These are phyloP conservation scores for Aspergillus sclerotiicarbonarius DNA, from an alignment of 495 filamentous ascomycete species.

Conservation along the genomic window DNA sequence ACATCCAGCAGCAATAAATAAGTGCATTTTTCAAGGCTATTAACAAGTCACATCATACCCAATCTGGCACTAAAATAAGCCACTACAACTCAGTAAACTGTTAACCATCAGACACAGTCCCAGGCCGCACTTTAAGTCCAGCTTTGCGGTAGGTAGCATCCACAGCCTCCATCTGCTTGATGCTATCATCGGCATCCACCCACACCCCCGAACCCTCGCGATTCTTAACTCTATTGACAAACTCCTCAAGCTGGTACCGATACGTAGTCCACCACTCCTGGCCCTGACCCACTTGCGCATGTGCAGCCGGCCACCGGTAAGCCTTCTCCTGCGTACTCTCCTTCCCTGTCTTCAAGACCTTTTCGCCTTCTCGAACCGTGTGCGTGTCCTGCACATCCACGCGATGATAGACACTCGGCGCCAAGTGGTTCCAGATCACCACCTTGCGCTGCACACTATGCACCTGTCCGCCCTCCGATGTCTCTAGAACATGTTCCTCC, in stretches of 20 bases:
- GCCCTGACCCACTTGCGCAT: slow-evolving; percentile 12
- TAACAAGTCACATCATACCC: too few relatives aligned
- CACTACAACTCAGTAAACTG: too few relatives aligned
- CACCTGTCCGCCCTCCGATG: slow-evolving; percentile 25
- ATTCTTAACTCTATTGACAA: slow-evolving; percentile 52
- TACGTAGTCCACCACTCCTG: slow-evolving; percentile 49
- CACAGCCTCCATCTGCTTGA: slow-evolving; percentile 51
- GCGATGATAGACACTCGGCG: slow-evolving; percentile 44
- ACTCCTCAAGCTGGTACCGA: slow-evolving; percentile 54
- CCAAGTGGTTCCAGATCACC: slow-evolving; percentile 39
- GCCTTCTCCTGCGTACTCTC: slow-evolving; percentile 41
- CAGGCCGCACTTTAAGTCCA: too few relatives aligned
- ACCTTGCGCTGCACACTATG: slow-evolving; percentile 35
- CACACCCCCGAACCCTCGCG: slow-evolving; percentile 42
- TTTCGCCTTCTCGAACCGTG: slow-evolving; percentile 27
- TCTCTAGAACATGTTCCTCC: slow-evolving; percentile 24
- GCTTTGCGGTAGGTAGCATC: slow-evolving; percentile 52
- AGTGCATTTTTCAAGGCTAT: too few relatives aligned
- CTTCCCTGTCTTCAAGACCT: slow-evolving; percentile 43
- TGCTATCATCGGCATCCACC: slow-evolving; percentile 50
- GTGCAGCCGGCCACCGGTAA: slow-evolving; percentile 45
- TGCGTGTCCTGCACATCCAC: slow-evolving; percentile 50
- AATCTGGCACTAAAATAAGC: too few relatives aligned
- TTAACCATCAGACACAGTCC: too few relatives aligned
- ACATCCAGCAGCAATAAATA: too few relatives aligned